A percentile compares a stretch with the other conserved stretches of the same genome.
These are phyloP conservation scores for Neonectria hederae DNA, from an alignment of 2,329 filamentous ascomycete species.

Conservation along the genomic window DNA sequence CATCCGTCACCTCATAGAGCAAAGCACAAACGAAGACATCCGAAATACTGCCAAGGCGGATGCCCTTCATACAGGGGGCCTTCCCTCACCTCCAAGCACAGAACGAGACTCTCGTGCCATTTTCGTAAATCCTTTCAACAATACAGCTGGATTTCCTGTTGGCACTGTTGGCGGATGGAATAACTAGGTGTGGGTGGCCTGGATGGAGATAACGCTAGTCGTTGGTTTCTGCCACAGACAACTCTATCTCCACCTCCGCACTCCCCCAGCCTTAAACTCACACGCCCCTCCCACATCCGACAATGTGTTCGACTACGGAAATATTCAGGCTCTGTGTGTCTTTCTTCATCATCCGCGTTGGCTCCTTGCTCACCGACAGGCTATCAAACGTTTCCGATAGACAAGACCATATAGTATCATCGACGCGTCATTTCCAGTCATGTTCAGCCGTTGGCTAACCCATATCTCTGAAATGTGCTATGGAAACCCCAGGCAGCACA, in stretches of 20 bases:
- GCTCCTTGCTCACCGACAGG: not conserved
- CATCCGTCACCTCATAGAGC: not conserved
- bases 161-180: not conserved
- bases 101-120: not conserved
- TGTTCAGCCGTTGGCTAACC: not conserved
- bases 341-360: not conserved
- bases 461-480: not conserved
- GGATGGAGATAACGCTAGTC: not conserved
- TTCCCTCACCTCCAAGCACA: no score
- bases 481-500: not conserved
- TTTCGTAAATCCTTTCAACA: not conserved
- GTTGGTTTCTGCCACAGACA: not conserved
- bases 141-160: no score
- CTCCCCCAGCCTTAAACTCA: not conserved
- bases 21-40: not conserved
- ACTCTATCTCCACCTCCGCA: not conserved
- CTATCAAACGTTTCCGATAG: not conserved
- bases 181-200: not conserved
- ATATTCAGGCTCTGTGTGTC: not conserved
- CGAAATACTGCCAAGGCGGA: not conserved
- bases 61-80: not conserved
- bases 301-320: not conserved
- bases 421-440: not conserved
- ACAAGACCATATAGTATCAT: not conserved
- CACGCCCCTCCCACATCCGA: conserved; percentile 4